phyloP scores from a whole-genome alignment of 495 filamentous ascomycete species.

The Lepidopterella palustris region DNA sequence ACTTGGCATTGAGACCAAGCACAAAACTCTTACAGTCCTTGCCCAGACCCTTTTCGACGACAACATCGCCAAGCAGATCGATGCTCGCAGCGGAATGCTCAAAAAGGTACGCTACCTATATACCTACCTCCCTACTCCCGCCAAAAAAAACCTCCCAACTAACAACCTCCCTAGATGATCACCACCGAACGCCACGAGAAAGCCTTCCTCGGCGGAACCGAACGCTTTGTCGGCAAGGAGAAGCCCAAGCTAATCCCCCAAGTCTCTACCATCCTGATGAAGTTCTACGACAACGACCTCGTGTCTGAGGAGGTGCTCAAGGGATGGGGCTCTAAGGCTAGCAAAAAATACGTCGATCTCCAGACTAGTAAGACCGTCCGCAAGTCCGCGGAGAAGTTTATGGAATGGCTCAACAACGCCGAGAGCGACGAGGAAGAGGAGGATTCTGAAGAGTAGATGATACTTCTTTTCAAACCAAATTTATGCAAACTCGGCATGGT shows the following conservation, averaged over 20 bases:
- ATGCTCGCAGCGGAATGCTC: constrained; percentile 71
- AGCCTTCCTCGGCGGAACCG: constrained; percentile 92
- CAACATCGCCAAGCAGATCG: constrained; percentile 79
- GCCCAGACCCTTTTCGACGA: constrained; percentile 92
- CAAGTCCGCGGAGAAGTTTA: constrained; percentile 88
- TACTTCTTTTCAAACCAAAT: too few relatives aligned
- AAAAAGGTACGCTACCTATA: constrained; percentile 58
- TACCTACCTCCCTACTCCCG: not conserved
- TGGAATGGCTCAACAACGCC: constrained; percentile 87
- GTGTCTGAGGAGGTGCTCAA: constrained; percentile 79
- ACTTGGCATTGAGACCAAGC: constrained; percentile 89
- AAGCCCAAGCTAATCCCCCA: constrained; percentile 69
- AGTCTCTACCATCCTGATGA: constrained; percentile 76
- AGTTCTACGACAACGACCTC: constrained; percentile 83
- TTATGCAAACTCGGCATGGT: too few relatives aligned
- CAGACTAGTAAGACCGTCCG: constrained; percentile 88
- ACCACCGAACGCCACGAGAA: constrained; percentile 89
- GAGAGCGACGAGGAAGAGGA: constrained; percentile 90
- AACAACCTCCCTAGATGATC: constrained; percentile 53
- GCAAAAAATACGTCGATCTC: constrained; percentile 94
- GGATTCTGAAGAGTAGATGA: too few relatives aligned
- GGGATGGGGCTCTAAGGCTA: constrained; percentile 87
- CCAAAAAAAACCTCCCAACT: not conserved
- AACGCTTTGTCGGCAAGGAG: constrained; percentile 83
- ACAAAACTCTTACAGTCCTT: constrained; percentile 85